Evolutionary conservation across 2,329 filamentous ascomycete species (phyloP).

Genomic region (Ramularia endophylla): DNA sequence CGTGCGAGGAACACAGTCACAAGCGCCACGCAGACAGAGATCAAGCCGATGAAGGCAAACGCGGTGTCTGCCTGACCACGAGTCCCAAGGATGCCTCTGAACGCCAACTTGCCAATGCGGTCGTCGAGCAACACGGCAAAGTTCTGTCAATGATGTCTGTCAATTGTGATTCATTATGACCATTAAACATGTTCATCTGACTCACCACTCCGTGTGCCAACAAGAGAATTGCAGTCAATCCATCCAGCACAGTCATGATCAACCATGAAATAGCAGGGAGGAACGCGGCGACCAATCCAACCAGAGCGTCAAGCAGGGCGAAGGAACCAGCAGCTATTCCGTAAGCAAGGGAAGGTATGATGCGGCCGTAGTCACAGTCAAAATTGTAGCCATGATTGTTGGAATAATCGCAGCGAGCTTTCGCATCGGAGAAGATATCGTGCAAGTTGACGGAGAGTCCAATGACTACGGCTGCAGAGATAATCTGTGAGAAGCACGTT

Average conservation of each 20-base stretch:
- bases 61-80: too few species aligned
- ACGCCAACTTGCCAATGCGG: too few species aligned
- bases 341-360: conserved; percentile 2
- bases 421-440: neutral
- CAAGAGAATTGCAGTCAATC: too few species aligned
- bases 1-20: neutral
- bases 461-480: conserved; percentile 10
- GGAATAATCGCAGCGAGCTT: conserved; percentile 1
- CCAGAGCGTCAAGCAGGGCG: conserved; percentile 10
- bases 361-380: neutral
- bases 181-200: too few species aligned
- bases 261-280: conserved; percentile 9
- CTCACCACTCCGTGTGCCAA: too few species aligned
- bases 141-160: too few species aligned
- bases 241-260: neutral
- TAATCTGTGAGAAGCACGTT: conserved; percentile 1
- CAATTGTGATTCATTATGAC: too few species aligned
- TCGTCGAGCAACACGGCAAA: too few species aligned
- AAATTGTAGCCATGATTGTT: neutral
- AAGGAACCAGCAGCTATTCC: conserved; percentile 13
- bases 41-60: neutral
- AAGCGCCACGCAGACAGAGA: neutral
- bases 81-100: too few species aligned
- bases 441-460: conserved; percentile 5
- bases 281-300: conserved; percentile 10